These are phyloP conservation scores for Fistulinella cinereoalba DNA, from an alignment of 1,284 basidiomycete species.

Conservation along the genomic window DNA sequence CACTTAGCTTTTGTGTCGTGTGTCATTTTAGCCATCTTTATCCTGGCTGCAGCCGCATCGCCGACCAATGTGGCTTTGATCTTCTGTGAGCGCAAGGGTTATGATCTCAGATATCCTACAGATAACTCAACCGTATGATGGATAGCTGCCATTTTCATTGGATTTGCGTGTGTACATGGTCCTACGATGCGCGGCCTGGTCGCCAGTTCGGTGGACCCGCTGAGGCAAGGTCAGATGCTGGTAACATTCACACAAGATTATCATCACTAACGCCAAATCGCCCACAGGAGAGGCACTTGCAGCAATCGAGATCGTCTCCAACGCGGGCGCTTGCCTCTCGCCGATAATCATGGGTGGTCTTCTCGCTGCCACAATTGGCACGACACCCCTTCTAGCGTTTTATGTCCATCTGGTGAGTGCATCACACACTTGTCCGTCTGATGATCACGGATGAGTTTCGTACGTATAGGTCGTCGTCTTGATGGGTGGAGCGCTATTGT, in stretches of 20 bases:
- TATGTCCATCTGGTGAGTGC: not conserved
- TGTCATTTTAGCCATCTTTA: slow-evolving; percentile 13
- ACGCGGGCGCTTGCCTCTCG: not conserved
- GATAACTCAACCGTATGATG: not conserved
- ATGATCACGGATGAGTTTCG: too few species aligned
- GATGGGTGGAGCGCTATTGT: not conserved
- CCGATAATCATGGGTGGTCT: not conserved
- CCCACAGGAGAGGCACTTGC: not conserved
- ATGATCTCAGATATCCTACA: not conserved
- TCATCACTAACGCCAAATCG: not conserved
- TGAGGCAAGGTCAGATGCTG: not conserved
- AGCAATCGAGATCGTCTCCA: not conserved
- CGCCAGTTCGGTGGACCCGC: not conserved
- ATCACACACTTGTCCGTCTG: too few species aligned
- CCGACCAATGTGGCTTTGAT: slow-evolving; percentile 8
- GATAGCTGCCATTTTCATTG: not conserved
- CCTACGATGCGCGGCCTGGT: not conserved
- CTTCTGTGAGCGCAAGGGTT: slow-evolving; percentile 17
- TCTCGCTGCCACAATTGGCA: not conserved
- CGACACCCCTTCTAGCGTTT: not conserved
- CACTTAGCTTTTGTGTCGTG: slow-evolving; percentile 29
- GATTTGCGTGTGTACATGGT: not conserved
- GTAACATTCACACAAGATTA: not conserved
- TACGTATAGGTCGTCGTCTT: too few species aligned
- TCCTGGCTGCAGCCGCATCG: slow-evolving; percentile 18